Percentiles rank a stretch among this genome's conserved stretches.
Evolutionary conservation across 306 rosid genomes (phyloP).

Genomic region (Cucumis melo): DNA sequence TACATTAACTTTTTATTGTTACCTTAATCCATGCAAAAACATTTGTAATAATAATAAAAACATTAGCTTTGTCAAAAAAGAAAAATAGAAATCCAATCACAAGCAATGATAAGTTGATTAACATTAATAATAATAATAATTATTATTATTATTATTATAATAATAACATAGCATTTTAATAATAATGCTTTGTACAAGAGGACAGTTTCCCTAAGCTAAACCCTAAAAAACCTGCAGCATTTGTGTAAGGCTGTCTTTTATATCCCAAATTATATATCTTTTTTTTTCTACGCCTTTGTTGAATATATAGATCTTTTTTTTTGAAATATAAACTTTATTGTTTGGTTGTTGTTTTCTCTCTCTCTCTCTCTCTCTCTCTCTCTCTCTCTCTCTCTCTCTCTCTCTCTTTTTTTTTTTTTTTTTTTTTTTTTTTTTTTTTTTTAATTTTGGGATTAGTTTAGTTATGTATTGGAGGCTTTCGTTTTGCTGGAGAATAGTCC

Average conservation of each 20-base stretch:
- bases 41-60: background rate
- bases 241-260: constrained; percentile 47
- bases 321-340: background rate
- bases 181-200: constrained; percentile 30
- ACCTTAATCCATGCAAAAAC: background rate
- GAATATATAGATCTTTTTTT: background rate
- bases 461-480: constrained; percentile 82
- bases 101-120: background rate
- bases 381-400: too few species aligned
- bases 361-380: too few species aligned
- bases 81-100: background rate
- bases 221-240: constrained; percentile 62
- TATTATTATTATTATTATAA: too few species aligned
- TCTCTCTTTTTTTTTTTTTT: too few species aligned
- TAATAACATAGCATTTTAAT: background rate
- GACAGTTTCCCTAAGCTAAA: constrained; percentile 12
- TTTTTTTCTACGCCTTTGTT: background rate
- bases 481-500: constrained; percentile 83
- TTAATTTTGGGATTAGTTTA: constrained; percentile 27
- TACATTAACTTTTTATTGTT: background rate
- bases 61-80: background rate
- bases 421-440: background rate
- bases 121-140: constrained; percentile 9
- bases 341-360: background rate
- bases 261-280: background rate